phyloP scores from a whole-genome alignment of 2,329 filamentous ascomycete species.

The Madurella fahalii region DNA sequence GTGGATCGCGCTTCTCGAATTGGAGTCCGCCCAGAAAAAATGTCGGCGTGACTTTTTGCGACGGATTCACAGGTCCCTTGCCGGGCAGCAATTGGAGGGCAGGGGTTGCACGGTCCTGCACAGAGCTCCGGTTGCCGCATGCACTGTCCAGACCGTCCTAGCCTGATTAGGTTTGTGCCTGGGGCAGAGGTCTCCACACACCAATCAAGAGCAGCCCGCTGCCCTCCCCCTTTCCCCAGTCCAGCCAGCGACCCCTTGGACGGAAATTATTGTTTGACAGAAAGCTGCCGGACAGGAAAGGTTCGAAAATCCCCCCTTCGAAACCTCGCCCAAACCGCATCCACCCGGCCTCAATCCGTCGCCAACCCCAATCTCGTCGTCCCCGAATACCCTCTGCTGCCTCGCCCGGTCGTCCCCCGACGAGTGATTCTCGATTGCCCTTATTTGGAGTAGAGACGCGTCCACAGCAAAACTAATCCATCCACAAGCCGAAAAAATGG shows the following conservation, averaged over 20 bases:
- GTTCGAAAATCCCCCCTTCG: slow-evolving; percentile 23
- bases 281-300: slow-evolving; percentile 26
- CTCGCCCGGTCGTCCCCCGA: neutral
- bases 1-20: slow-evolving; percentile 10
- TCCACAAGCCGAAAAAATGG: slow-evolving; percentile 41
- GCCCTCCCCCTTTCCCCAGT: slow-evolving; percentile 39
- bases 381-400: neutral
- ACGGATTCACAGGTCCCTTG: slow-evolving; percentile 11
- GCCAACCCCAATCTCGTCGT: neutral
- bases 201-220: slow-evolving; percentile 27
- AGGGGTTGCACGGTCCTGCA: slow-evolving; percentile 25
- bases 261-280: slow-evolving; percentile 30
- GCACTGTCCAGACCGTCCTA: slow-evolving; percentile 14
- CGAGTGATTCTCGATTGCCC: slow-evolving; percentile 18
- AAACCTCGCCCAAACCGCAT: slow-evolving; percentile 20
- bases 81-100: too few species aligned
- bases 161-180: slow-evolving; percentile 22
- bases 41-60: slow-evolving; percentile 12
- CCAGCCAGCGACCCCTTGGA: slow-evolving; percentile 25
- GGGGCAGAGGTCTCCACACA: slow-evolving; percentile 21
- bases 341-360: slow-evolving; percentile 12
- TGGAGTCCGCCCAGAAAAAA: slow-evolving; percentile 19
- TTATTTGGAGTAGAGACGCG: slow-evolving; percentile 29
- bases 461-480: slow-evolving; percentile 26
- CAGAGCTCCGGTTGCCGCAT: slow-evolving; percentile 13